Evolutionary conservation across 164 flowering plant genomes (phyloP).

Genomic region (Vitis riparia): DNA sequence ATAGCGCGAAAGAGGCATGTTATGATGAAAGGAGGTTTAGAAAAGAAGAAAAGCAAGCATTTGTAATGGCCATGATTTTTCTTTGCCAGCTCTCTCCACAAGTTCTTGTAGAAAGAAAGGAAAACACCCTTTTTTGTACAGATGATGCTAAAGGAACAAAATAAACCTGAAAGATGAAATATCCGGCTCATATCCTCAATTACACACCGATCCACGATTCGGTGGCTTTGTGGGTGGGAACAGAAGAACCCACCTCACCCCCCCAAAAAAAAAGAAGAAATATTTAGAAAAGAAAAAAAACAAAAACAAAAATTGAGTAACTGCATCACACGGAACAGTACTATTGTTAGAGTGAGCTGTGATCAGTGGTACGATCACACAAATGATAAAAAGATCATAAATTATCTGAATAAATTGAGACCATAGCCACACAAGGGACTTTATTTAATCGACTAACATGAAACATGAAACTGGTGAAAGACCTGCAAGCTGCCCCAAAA

Average conservation of each 20-base stretch:
- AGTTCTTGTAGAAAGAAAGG: constrained; percentile 13
- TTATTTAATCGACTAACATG: no score
- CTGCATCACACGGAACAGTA: background rate
- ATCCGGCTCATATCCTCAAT: background rate
- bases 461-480: no score
- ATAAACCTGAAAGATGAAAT: constrained; percentile 9
- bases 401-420: no score
- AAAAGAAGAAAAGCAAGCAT: constrained; percentile 10
- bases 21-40: constrained; percentile 27
- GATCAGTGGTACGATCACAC: background rate
- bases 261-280: no score
- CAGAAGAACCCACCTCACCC: constrained; percentile 16
- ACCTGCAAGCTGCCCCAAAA: no score
- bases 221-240: background rate
- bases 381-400: background rate
- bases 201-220: background rate
- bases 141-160: background rate
- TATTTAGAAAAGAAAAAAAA: no score
- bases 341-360: background rate
- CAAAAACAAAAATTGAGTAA: background rate
- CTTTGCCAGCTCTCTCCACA: constrained; percentile 4
- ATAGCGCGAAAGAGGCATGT: background rate
- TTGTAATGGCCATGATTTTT: constrained; percentile 1
- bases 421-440: no score
- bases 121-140: constrained; percentile 10